A percentile compares a stretch with the other conserved stretches of the same genome.
Conservation (phyloP, 139 green algal species). For the Micractinium conductrix region DNA sequence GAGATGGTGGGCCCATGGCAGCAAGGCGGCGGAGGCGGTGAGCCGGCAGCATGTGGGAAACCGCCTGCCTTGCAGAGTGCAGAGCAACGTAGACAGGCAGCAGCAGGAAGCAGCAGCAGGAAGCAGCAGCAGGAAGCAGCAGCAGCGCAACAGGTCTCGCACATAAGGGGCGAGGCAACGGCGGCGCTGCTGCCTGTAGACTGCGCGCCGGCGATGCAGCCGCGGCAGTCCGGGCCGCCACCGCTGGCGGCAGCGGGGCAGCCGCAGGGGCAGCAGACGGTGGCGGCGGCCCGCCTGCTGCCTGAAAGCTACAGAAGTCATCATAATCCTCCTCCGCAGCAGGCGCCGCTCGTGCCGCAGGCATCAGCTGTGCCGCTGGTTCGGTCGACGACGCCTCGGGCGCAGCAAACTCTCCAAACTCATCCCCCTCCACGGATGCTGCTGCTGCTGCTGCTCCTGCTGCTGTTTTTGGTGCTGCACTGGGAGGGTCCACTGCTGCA, state of each 20-base stretch:
- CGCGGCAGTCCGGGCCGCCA: no score
- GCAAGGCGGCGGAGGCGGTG: no score
- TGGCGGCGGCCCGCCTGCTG: neutral
- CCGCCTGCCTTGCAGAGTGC: neutral
- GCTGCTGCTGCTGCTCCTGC: neutral
- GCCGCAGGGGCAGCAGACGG: neutral
- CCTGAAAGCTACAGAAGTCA: neutral
- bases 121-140: neutral
- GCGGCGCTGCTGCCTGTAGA: no score
- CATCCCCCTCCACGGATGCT: neutral
- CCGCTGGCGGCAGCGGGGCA: no score
- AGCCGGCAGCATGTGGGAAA: neutral
- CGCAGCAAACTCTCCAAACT: constrained; percentile 3
- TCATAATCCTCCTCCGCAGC: neutral
- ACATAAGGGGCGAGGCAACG: neutral
- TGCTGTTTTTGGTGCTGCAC: no score
- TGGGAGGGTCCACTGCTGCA: neutral
- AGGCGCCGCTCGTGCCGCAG: neutral
- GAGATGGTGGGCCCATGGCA: neutral
- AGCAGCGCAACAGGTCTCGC: neutral
- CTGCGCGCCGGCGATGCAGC: no score
- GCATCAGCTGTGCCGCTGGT: neutral
- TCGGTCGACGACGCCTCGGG: neutral
- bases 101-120: neutral
- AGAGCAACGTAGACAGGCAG: neutral